Base-by-base conservation (phyloP, 208 protist species). In the Leishmania gerbilli region DNA sequence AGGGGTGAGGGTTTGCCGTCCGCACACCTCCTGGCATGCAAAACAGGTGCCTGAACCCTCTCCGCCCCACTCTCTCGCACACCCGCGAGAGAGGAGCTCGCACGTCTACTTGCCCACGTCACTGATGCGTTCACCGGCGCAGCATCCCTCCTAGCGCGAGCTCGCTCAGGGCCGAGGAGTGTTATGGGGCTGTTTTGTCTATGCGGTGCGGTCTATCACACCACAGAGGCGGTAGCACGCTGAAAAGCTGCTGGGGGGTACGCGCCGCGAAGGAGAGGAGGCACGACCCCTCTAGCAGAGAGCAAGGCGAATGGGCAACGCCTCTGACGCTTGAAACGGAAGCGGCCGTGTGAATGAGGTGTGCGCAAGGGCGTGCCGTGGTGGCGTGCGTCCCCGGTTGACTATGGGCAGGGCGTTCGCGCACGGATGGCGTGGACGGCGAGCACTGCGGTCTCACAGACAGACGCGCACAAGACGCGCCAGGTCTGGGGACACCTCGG, bases 401-500 rank as follows among this genome's bases (percentile, higher is more conserved):
- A 9, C 47, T 55, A 74, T 11, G 45, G n/a, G 27, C 24, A 11
- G 24, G 27, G 27, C 47, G 19, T 9, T 74, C 13, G 11, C 9
- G 69, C 45, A 74, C 24, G n/a, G 3, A 31, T 31, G 11, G 19
- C 42, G 13, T 53, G 9, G 24, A 55, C 34, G 11, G 3, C 24
- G 40, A 27, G 13, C 9, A 31, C 69, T 17, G 40, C 3, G 2
- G 24, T 2, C 45, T 74, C 72, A 76, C 51, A 27, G 31, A 15
- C 19, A 31, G 42, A 21, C 21, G 74, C 74, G 17, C 8, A 40
- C 40, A 21, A 77, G 27, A 8, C 40, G 74, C n/a, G 58, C 74
- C 40, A 93, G 79, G n/a, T 92, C 86, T 0, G 88, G 79, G 55
- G 90, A 87, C 56, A 93, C 79, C 71, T 87, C 88, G 24, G 88